Conservation (phyloP, 2,329 filamentous ascomycete species). For the Colletotrichum endophyticum region DNA sequence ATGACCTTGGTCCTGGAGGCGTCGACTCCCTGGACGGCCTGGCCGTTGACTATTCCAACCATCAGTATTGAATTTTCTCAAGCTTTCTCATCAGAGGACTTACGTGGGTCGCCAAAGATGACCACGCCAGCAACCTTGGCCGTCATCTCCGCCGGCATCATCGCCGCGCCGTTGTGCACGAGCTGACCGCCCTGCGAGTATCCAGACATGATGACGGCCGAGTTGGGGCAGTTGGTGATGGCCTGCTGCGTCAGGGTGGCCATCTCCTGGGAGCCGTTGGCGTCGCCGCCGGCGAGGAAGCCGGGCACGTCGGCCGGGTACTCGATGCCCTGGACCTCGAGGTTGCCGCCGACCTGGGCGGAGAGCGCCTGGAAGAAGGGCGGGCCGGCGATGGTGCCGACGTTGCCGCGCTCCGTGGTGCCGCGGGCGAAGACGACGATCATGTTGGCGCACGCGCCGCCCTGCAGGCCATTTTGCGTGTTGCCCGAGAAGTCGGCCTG, state of each 20-base stretch:
- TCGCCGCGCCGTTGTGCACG: conserved; percentile 48
- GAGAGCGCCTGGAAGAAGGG: conserved; percentile 53
- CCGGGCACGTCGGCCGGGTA: conserved; percentile 52
- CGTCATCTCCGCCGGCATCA: conserved; percentile 37
- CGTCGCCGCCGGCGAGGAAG: conserved; percentile 51
- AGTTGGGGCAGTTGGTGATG: conserved; percentile 45
- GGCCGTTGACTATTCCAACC: neutral
- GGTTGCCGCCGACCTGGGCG: conserved; percentile 42
- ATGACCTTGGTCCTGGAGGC: conserved; percentile 25
- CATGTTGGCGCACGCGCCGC: conserved; percentile 42
- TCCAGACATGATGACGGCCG: conserved; percentile 49
- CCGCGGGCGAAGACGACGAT: conserved; percentile 64
- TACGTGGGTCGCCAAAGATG: conserved; percentile 32
- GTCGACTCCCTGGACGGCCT: conserved; percentile 4
- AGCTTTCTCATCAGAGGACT: neutral
- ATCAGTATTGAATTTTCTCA: neutral
- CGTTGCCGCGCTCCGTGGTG: conserved; percentile 56
- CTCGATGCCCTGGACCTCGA: conserved; percentile 59
- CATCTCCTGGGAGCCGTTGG: conserved; percentile 47
- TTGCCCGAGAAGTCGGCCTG: conserved; percentile 20
- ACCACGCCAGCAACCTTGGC: conserved; percentile 32
- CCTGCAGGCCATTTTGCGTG: conserved; percentile 15
- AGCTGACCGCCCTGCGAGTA: conserved; percentile 47
- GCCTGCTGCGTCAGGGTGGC: conserved; percentile 31
- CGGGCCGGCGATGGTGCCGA: conserved; percentile 54